Evolutionary conservation across 1,284 basidiomycete genomes (phyloP).

Genomic region (Boletus smithii): DNA sequence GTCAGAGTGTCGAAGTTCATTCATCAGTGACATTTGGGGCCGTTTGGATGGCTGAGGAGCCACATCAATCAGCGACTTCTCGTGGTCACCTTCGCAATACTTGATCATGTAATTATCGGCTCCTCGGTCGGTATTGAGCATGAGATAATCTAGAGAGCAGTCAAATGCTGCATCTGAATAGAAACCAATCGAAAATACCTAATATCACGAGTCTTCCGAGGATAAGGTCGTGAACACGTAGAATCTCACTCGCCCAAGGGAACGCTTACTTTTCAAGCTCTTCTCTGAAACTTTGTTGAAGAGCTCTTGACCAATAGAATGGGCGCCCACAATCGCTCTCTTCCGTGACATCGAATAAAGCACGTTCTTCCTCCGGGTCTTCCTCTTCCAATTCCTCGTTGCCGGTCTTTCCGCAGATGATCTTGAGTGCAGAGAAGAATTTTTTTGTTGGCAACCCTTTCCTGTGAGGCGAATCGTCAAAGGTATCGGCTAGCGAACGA

Average conservation of each 20-base stretch:
- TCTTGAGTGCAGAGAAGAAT: slow-evolving; percentile 61
- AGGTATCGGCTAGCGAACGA: slow-evolving; percentile 76
- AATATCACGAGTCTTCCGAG: slow-evolving; percentile 70
- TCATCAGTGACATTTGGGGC: slow-evolving; percentile 68
- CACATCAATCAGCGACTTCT: slow-evolving; percentile 70
- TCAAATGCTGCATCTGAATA: slow-evolving; percentile 2
- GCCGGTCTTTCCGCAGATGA: slow-evolving; percentile 78
- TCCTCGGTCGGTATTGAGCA: slow-evolving; percentile 84
- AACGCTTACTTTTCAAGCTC: slow-evolving; percentile 77
- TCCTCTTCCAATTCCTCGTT: slow-evolving; percentile 67
- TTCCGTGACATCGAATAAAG: slow-evolving; percentile 62
- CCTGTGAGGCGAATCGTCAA: slow-evolving; percentile 76
- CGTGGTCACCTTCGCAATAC: slow-evolving; percentile 73
- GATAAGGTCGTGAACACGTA: slow-evolving; percentile 6
- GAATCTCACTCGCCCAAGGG: not conserved
- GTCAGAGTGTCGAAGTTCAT: slow-evolving; percentile 53
- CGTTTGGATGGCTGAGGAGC: slow-evolving; percentile 67
- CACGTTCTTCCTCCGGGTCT: slow-evolving; percentile 67
- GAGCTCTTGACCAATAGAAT: slow-evolving; percentile 77
- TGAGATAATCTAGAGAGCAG: slow-evolving; percentile 65
- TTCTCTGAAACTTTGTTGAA: slow-evolving; percentile 80
- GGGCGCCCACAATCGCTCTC: slow-evolving; percentile 48
- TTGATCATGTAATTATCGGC: slow-evolving; percentile 90
- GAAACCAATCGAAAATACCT: slow-evolving; percentile 41
- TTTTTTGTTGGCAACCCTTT: slow-evolving; percentile 62